These are phyloP conservation scores for Pistacia integerrima DNA, from an alignment of 345 rosid genomes.

Conservation along the genomic window DNA sequence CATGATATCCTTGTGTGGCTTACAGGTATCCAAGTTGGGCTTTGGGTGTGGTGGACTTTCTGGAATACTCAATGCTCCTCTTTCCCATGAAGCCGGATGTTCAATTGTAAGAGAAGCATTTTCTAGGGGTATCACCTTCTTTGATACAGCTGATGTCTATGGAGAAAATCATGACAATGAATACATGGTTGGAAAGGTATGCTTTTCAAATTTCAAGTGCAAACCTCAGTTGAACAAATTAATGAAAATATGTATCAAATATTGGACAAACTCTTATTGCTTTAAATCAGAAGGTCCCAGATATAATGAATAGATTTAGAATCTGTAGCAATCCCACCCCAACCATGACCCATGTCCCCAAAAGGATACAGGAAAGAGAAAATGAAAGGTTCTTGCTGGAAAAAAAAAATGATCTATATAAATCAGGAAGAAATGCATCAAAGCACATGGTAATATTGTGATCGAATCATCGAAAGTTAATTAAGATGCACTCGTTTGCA, in stretches of 20 bases:
- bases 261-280: background rate
- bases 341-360: background rate
- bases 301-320: too few relatives aligned
- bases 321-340: background rate
- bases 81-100: constrained; percentile 51
- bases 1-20: background rate
- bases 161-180: constrained; percentile 44
- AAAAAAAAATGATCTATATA: background rate
- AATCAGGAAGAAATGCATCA: constrained; percentile 1
- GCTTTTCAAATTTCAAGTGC: background rate
- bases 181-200: constrained; percentile 52
- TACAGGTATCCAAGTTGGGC: constrained; percentile 50
- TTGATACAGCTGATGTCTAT: constrained; percentile 44
- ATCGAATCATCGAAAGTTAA: background rate
- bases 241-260: background rate
- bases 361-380: background rate
- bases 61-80: constrained; percentile 39
- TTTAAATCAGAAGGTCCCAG: background rate
- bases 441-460: background rate
- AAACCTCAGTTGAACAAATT: constrained; percentile 13
- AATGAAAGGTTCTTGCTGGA: background rate
- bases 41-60: constrained; percentile 58
- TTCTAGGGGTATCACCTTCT: constrained; percentile 47
- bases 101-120: constrained; percentile 40
- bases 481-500: background rate